These are phyloP conservation scores for Plasmopara viticola DNA, from an alignment of 352 stramenopile genomes.

Conservation along the genomic window DNA sequence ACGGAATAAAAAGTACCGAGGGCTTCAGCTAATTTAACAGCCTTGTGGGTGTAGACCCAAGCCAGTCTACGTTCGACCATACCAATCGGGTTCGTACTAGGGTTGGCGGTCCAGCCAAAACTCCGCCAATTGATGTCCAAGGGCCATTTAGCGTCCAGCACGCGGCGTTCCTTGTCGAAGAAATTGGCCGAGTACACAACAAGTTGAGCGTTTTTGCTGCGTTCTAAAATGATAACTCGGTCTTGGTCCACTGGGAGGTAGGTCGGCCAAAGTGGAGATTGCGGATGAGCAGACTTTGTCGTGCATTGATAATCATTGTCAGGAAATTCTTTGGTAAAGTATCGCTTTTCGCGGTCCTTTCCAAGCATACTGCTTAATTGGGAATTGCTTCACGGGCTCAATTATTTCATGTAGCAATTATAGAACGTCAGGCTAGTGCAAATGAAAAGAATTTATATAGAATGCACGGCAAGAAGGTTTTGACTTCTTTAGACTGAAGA, in stretches of 20 bases:
- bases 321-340: constrained; percentile 70
- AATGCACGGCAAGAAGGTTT: no score
- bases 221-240: constrained; percentile 68
- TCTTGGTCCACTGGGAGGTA: constrained; percentile 58
- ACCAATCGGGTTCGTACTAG: constrained; percentile 56
- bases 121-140: constrained; percentile 82
- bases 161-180: constrained; percentile 34
- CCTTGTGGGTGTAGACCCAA: constrained; percentile 66
- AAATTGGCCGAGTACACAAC: constrained; percentile 74
- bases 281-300: constrained; percentile 43
- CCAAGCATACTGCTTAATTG: no score
- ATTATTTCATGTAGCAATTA: no score
- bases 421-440: no score
- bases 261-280: constrained; percentile 61
- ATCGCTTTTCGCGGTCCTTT: constrained; percentile 21
- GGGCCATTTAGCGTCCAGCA: constrained; percentile 55
- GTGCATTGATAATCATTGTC: constrained; percentile 63
- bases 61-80: constrained; percentile 62
- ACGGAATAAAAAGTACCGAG: constrained; percentile 44
- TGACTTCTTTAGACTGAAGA: no score
- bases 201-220: constrained; percentile 76
- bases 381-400: no score
- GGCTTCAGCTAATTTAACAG: constrained; percentile 15
- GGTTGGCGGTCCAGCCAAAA: constrained; percentile 65
- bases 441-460: no score